Evolutionary conservation across 176 grass and related monocot genomes (phyloP).

Genomic region (Rhynchospora breviuscula): DNA sequence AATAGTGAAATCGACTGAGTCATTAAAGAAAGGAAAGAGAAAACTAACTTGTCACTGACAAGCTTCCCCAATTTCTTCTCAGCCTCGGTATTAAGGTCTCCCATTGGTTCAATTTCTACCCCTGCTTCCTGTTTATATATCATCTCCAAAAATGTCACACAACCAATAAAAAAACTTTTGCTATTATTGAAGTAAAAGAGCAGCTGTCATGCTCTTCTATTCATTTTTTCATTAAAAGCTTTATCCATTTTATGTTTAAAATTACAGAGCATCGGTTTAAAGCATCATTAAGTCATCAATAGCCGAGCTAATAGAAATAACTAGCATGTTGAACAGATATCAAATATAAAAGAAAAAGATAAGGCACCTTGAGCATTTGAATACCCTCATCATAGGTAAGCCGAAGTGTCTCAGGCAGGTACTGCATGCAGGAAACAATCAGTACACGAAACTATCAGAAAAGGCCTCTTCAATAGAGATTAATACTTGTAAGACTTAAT

Average conservation of each 20-base stretch:
- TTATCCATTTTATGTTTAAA: background rate
- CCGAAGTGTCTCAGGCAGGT: conserved; percentile 75
- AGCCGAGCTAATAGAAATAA: too few species aligned
- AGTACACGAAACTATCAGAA: conserved; percentile 18
- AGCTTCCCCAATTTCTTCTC: conserved; percentile 62
- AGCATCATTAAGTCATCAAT: background rate
- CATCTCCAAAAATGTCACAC: background rate
- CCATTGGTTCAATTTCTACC: conserved; percentile 35
- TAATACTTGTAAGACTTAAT: background rate
- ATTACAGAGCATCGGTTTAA: background rate
- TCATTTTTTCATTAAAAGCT: background rate
- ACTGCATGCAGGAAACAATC: conserved; percentile 57
- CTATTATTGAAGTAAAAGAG: background rate
- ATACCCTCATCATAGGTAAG: conserved; percentile 79
- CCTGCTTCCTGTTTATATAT: conserved; percentile 59
- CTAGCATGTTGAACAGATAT: background rate
- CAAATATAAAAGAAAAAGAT: background rate
- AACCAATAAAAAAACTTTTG: background rate
- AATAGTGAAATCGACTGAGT: conserved; percentile 5
- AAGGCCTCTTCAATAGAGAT: background rate
- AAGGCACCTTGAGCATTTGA: conserved; percentile 79
- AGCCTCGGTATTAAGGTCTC: conserved; percentile 81
- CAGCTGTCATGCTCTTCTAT: background rate
- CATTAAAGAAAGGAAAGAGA: background rate
- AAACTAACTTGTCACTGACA: conserved; percentile 28